A percentile compares a stretch with the other conserved stretches of the same genome.
Conservation (phyloP, 768 basidiomycete genomes). For the Agaricus bisporus region DNA sequence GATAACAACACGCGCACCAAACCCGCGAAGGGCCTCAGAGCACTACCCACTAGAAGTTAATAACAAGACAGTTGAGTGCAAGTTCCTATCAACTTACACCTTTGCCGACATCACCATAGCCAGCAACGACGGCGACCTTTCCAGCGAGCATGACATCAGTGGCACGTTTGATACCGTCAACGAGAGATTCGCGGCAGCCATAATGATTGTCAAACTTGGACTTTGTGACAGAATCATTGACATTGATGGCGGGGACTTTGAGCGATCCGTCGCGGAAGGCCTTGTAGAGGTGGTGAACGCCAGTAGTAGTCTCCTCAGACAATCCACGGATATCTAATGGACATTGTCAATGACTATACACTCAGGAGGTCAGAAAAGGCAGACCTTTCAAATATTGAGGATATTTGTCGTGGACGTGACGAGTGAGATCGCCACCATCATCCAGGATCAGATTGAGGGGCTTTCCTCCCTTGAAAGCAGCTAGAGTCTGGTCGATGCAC, state of each 20-base stretch:
- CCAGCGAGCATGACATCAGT: slow-evolving; percentile 99
- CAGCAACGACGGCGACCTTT: slow-evolving; percentile 98
- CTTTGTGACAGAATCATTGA: slow-evolving; percentile 99
- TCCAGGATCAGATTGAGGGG: slow-evolving; percentile 98
- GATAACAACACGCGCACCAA: slow-evolving; percentile 92
- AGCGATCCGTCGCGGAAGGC: slow-evolving; percentile 93
- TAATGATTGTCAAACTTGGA: slow-evolving; percentile 99
- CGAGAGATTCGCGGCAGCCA: slow-evolving; percentile 98
- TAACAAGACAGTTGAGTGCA: background rate
- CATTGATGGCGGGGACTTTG: slow-evolving; percentile 98
- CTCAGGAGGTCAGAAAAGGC: slow-evolving; percentile 9
- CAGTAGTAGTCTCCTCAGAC: slow-evolving; percentile 99
- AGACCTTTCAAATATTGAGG: slow-evolving; percentile 79
- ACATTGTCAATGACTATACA: slow-evolving; percentile 7
- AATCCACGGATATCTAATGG: slow-evolving; percentile 77
- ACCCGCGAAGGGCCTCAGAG: slow-evolving; percentile 92
- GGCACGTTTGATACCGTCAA: slow-evolving; percentile 99
- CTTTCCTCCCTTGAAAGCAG: slow-evolving; percentile 78
- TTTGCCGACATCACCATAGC: slow-evolving; percentile 98
- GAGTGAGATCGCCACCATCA: slow-evolving; percentile 96
- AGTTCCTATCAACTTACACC: slow-evolving; percentile 59
- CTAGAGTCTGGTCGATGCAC: slow-evolving; percentile 95
- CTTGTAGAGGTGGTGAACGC: slow-evolving; percentile 99
- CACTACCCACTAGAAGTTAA: slow-evolving; percentile 45
- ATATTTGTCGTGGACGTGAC: slow-evolving; percentile 92